Evolutionary conservation across 108 stramenopile species (phyloP).

Genomic region (Cyclotella choctawhatcheeana): DNA sequence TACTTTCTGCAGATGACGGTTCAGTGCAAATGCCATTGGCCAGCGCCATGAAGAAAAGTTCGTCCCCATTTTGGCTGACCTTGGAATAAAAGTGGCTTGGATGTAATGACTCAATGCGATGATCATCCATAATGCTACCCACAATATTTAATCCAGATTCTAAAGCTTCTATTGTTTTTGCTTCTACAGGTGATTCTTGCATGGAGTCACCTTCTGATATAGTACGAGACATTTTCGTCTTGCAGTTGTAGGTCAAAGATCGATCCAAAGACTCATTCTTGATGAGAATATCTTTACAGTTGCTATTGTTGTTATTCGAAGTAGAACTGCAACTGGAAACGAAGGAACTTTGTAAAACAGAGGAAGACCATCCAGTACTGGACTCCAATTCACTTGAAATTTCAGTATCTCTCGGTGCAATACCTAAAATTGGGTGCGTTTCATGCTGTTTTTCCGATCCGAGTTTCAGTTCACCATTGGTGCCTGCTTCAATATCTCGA

Average conservation of each 20-base stretch:
- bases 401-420: constrained; percentile 18
- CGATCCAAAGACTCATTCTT: neutral
- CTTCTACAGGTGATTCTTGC: constrained; percentile 2
- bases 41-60: neutral
- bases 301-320: neutral
- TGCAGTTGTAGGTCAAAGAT: neutral
- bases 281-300: neutral
- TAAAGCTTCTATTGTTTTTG: constrained; percentile 1
- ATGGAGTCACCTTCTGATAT: constrained; percentile 15
- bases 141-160: constrained; percentile 13
- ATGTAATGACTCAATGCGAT: neutral
- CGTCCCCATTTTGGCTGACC: neutral
- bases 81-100: neutral
- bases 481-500: constrained; percentile 2
- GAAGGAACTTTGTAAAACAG: neutral
- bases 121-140: neutral
- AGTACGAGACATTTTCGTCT: neutral
- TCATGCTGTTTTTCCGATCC: neutral
- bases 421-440: neutral
- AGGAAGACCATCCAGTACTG: constrained; percentile 17
- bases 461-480: neutral
- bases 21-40: neutral
- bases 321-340: neutral
- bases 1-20: neutral
- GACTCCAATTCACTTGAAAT: constrained; percentile 39